Percentiles rank a stretch among this genome's conserved stretches.
These are phyloP conservation scores for Pleurotus salmoneostramineus DNA, from an alignment of 768 basidiomycete species.

Conservation along the genomic window DNA sequence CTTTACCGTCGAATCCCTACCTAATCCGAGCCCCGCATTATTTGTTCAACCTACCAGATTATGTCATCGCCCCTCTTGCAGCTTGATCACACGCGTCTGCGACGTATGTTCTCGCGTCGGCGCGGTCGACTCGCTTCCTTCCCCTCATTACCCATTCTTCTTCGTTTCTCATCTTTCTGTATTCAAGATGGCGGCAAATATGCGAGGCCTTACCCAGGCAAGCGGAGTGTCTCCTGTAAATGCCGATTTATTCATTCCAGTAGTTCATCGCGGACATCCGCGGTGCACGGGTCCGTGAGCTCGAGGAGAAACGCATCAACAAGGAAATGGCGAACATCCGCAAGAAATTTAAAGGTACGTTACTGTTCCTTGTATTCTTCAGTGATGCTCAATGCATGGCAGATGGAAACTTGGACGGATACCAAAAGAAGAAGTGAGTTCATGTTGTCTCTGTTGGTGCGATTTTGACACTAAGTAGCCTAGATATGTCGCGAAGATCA, in stretches of 20 bases:
- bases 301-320: conserved; percentile 98
- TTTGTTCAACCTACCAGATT: too few relatives aligned
- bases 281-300: conserved; percentile 91
- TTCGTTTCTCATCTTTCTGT: neutral
- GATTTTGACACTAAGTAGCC: conserved; percentile 3
- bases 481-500: conserved; percentile 97
- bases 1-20: too few relatives aligned
- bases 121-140: too few relatives aligned
- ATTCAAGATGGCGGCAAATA: conserved; percentile 74
- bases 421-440: conserved; percentile 88
- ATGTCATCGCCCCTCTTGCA: neutral
- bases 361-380: neutral
- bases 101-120: too few relatives aligned
- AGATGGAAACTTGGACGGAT: conserved; percentile 87
- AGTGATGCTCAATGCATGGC: conserved; percentile 9
- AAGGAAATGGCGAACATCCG: conserved; percentile 99
- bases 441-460: neutral
- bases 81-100: too few relatives aligned
- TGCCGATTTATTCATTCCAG: conserved; percentile 10
- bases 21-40: too few relatives aligned
- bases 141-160: neutral
- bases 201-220: conserved; percentile 93
- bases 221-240: conserved; percentile 14
- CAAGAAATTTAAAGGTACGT: conserved; percentile 93
- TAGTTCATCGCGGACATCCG: conserved; percentile 98